A percentile compares a stretch with the other conserved stretches of the same genome.
phyloP scores from a whole-genome alignment of 225 moss, liverwort and hornwort genomes.

The Pseudoscleropodium purum region DNA sequence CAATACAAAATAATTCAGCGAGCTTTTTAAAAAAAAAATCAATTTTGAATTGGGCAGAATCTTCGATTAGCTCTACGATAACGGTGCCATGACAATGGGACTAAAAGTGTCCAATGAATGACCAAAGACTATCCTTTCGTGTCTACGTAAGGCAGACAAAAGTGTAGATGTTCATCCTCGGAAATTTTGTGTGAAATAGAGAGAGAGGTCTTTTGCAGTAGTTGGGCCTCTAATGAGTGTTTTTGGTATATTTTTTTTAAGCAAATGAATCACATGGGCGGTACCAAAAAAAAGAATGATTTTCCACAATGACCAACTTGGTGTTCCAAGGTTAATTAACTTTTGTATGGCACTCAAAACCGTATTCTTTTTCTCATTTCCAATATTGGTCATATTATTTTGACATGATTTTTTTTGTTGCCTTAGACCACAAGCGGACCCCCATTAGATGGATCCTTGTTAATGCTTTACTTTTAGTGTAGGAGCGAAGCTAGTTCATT shows the following conservation, averaged over 20 bases:
- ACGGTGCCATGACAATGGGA: too few species aligned
- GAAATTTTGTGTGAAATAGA: not conserved
- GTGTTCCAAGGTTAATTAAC: not conserved
- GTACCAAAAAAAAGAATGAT: not conserved
- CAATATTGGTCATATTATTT: not conserved
- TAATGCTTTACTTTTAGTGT: not conserved
- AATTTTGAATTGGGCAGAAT: not conserved
- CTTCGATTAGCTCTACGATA: not conserved
- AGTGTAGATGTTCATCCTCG: not conserved
- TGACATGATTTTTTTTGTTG: not conserved
- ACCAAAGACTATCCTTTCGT: not conserved
- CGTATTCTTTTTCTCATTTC: fast-evolving
- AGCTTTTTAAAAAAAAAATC: not conserved
- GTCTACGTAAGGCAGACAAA: not conserved
- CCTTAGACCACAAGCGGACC: not conserved
- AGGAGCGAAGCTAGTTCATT: too few species aligned
- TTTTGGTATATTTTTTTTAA: too few species aligned
- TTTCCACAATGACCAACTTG: fast-evolving
- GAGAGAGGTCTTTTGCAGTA: fast-evolving
- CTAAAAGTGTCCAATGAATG: not conserved
- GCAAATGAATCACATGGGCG: not conserved
- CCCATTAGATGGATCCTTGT: not conserved
- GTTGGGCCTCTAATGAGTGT: too few species aligned
- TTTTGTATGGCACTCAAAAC: not conserved
- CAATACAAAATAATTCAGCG: not conserved